These are phyloP conservation scores for Chaetomium tenue DNA, from an alignment of 495 filamentous ascomycete genomes.

Conservation along the genomic window DNA sequence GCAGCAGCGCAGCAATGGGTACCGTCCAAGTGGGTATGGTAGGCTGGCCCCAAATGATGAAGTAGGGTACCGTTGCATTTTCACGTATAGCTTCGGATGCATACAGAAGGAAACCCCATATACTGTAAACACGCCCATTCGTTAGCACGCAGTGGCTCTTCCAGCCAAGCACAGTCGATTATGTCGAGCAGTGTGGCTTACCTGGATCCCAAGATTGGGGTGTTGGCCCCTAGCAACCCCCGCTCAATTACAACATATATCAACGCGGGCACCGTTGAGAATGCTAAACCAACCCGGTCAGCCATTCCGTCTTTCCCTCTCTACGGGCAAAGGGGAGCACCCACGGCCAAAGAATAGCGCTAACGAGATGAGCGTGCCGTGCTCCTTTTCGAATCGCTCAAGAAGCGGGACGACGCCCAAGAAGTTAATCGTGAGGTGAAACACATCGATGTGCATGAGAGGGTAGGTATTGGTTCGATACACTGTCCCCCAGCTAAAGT, in stretches of 20 bases:
- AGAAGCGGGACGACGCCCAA: slow-evolving; percentile 77
- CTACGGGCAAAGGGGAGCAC: slow-evolving; percentile 36
- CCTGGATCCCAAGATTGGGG: slow-evolving; percentile 77
- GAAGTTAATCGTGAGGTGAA: slow-evolving; percentile 77
- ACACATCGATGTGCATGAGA: slow-evolving; percentile 75
- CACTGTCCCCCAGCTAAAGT: slow-evolving; percentile 53
- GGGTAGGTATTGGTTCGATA: slow-evolving; percentile 92
- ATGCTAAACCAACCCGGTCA: slow-evolving; percentile 48
- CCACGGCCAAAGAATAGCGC: slow-evolving; percentile 85
- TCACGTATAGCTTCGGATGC: slow-evolving; percentile 81
- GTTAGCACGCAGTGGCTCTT: slow-evolving; percentile 3
- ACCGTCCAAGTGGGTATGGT: slow-evolving; percentile 90
- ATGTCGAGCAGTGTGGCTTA: slow-evolving; percentile 38
- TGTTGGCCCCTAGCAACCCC: slow-evolving; percentile 61
- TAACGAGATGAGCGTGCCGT: slow-evolving; percentile 82
- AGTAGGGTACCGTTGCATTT: slow-evolving; percentile 67
- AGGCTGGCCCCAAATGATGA: slow-evolving; percentile 62
- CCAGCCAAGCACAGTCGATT: neutral
- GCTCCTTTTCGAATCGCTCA: slow-evolving; percentile 89
- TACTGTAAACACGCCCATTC: slow-evolving; percentile 47
- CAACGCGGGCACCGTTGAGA: slow-evolving; percentile 74
- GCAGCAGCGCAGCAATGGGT: slow-evolving; percentile 69
- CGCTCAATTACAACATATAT: slow-evolving; percentile 71
- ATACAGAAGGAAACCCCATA: slow-evolving; percentile 88
- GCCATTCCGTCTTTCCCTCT: neutral